phyloP scores from a whole-genome alignment of 177 flowering plant species.

The Tripterygium wilfordii region DNA sequence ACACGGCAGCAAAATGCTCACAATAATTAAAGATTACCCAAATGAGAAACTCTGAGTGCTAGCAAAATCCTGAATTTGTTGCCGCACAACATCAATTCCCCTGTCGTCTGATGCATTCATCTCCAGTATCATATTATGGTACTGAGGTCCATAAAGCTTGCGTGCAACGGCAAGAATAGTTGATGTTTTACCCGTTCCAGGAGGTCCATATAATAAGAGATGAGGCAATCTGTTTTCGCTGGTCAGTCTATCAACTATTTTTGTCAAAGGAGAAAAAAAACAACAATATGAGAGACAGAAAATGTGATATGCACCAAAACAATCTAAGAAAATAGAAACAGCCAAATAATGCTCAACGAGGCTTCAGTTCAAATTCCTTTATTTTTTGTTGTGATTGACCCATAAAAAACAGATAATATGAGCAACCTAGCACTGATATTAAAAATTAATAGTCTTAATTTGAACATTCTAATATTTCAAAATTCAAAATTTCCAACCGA shows the following conservation, averaged over 20 bases:
- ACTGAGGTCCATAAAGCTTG: conserved; percentile 77
- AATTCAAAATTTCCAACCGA: too few species aligned
- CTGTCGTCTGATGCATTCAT: conserved; percentile 96
- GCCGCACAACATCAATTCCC: conserved; percentile 94
- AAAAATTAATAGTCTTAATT: too few species aligned
- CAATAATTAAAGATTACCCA: conserved; percentile 46
- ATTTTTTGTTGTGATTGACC: too few species aligned
- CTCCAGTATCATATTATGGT: conserved; percentile 89
- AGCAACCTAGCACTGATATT: too few species aligned
- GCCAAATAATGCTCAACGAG: too few species aligned
- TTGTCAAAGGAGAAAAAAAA: conserved; percentile 2
- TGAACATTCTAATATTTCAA: too few species aligned
- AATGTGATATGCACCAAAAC: background rate
- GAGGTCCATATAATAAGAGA: conserved; percentile 90
- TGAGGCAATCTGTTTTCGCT: conserved; percentile 92
- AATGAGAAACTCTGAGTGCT: conserved; percentile 98
- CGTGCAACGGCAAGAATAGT: conserved; percentile 94
- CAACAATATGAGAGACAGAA: conserved; percentile 2
- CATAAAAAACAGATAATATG: too few species aligned
- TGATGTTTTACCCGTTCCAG: conserved; percentile 98
- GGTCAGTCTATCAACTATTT: conserved; percentile 85
- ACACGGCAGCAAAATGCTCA: too few species aligned
- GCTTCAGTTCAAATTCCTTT: too few species aligned
- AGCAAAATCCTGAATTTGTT: conserved; percentile 97
- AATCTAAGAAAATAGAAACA: background rate